Evolutionary conservation across 352 stramenopile genomes (phyloP).

Genomic region (Phytophthora pluvialis): DNA sequence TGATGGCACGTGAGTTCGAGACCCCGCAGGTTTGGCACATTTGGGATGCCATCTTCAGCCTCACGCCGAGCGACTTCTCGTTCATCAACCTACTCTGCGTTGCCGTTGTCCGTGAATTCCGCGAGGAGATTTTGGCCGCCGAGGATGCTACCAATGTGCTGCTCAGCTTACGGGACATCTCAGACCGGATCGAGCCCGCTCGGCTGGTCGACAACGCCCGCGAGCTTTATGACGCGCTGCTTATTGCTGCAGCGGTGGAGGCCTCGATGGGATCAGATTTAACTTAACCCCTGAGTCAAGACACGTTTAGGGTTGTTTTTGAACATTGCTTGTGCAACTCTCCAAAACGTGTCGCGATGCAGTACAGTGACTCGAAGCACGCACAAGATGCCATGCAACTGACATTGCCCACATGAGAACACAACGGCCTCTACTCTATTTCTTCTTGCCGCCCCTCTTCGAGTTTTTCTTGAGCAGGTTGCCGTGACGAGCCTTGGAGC

Average conservation of each 20-base stretch:
- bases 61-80: slow-evolving; percentile 73
- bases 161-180: slow-evolving; percentile 62
- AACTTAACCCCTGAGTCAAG: slow-evolving; percentile 15
- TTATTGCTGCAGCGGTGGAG: slow-evolving; percentile 68
- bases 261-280: slow-evolving; percentile 38
- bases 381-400: background rate
- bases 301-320: slow-evolving; percentile 7
- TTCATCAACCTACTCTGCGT: slow-evolving; percentile 84
- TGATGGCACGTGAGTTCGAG: slow-evolving; percentile 81
- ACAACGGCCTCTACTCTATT: slow-evolving; percentile 21
- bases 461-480: slow-evolving; percentile 47
- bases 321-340: slow-evolving; percentile 3
- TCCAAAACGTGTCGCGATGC: background rate
- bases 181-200: slow-evolving; percentile 53
- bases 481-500: slow-evolving; percentile 38
- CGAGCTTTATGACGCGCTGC: slow-evolving; percentile 71
- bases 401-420: background rate
- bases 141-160: slow-evolving; percentile 70
- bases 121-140: slow-evolving; percentile 63
- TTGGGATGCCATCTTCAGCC: slow-evolving; percentile 80
- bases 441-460: slow-evolving; percentile 41
- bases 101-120: slow-evolving; percentile 70
- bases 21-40: slow-evolving; percentile 79
- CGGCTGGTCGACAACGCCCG: slow-evolving; percentile 62
- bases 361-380: background rate